phyloP scores from a whole-genome alignment of 441 rosid genomes.

The Pelargonium myrrhifolium region DNA sequence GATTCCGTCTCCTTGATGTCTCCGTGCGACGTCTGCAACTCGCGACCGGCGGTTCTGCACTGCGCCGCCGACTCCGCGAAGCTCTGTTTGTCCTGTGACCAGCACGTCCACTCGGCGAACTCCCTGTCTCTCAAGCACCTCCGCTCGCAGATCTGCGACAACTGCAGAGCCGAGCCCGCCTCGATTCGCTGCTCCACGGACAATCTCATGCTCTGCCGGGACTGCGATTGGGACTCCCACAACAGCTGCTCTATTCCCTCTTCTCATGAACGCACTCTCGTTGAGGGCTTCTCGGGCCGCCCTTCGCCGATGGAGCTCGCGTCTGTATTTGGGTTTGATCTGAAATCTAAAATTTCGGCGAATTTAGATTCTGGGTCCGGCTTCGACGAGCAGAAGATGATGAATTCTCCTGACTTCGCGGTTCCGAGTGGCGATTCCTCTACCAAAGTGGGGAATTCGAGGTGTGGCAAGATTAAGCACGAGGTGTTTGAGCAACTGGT shows the following conservation, averaged over 20 bases:
- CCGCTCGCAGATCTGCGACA: slow-evolving; percentile 40
- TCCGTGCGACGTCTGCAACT: slow-evolving; percentile 36
- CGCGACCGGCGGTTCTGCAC: slow-evolving; percentile 32
- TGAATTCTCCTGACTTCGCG: slow-evolving; percentile 23
- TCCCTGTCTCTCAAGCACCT: slow-evolving; percentile 36
- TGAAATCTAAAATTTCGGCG: slow-evolving; percentile 17
- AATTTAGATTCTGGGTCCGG: slow-evolving; percentile 21
- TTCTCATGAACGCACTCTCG: slow-evolving; percentile 17
- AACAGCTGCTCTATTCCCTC: slow-evolving; percentile 21
- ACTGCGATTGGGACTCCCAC: slow-evolving; percentile 32
- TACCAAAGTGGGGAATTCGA: slow-evolving; percentile 4
- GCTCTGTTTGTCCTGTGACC: slow-evolving; percentile 44
- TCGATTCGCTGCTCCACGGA: slow-evolving; percentile 26
- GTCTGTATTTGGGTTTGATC: slow-evolving; percentile 27
- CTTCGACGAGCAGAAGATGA: too few species aligned
- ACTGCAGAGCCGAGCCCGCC: slow-evolving; percentile 30
- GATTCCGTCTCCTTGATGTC: slow-evolving; percentile 10
- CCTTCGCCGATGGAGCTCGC: slow-evolving; percentile 34
- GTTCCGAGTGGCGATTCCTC: slow-evolving; percentile 26
- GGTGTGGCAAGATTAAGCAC: slow-evolving; percentile 22
- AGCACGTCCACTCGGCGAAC: slow-evolving; percentile 43
- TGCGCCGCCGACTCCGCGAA: slow-evolving; percentile 41
- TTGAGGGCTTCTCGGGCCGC: slow-evolving; percentile 37
- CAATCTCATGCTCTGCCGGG: slow-evolving; percentile 32
- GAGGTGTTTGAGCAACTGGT: slow-evolving; percentile 29